A percentile compares a stretch with the other conserved stretches of the same genome.
phyloP scores from a whole-genome alignment of 768 basidiomycete genomes.

The Leccinum longicurvipes region DNA sequence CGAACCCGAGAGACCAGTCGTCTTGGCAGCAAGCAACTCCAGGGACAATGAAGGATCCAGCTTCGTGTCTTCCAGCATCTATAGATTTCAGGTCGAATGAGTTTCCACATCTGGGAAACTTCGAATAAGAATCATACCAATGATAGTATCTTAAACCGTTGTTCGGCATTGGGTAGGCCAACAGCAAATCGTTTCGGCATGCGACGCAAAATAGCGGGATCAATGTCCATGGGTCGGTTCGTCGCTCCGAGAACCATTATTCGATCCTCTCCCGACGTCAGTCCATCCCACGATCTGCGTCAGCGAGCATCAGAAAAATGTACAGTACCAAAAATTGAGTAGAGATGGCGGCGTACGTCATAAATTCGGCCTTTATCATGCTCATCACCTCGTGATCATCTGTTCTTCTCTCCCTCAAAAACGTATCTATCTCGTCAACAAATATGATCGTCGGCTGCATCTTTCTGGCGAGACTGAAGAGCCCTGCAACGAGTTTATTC shows the following conservation, averaged over 20 bases:
- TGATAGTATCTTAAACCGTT: constrained; percentile 79
- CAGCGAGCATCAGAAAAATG: not conserved
- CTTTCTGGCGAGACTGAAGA: constrained; percentile 93
- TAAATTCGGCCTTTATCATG: constrained; percentile 97
- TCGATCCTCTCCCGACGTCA: constrained; percentile 74
- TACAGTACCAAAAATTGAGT: constrained; percentile 1
- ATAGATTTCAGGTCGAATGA: not conserved
- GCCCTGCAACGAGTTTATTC: constrained; percentile 92
- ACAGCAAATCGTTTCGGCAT: constrained; percentile 97
- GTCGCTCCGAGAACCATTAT: constrained; percentile 94
- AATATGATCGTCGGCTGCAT: constrained; percentile 96
- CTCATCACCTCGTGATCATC: constrained; percentile 97
- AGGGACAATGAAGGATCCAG: constrained; percentile 63
- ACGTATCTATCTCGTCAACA: constrained; percentile 97
- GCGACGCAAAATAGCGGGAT: constrained; percentile 82
- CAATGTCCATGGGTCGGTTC: constrained; percentile 91
- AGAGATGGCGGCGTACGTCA: constrained; percentile 59
- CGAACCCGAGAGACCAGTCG: constrained; percentile 81
- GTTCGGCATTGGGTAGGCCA: constrained; percentile 70
- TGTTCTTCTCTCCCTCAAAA: constrained; percentile 81
- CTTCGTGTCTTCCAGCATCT: constrained; percentile 85
- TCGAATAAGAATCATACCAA: constrained; percentile 47
- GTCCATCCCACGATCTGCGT: constrained; percentile 88
- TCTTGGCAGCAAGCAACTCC: constrained; percentile 56
- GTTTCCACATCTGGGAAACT: not conserved